These are phyloP conservation scores for Candida pseudofarinosa DNA, from an alignment of 805 yeast species.

Conservation along the genomic window DNA sequence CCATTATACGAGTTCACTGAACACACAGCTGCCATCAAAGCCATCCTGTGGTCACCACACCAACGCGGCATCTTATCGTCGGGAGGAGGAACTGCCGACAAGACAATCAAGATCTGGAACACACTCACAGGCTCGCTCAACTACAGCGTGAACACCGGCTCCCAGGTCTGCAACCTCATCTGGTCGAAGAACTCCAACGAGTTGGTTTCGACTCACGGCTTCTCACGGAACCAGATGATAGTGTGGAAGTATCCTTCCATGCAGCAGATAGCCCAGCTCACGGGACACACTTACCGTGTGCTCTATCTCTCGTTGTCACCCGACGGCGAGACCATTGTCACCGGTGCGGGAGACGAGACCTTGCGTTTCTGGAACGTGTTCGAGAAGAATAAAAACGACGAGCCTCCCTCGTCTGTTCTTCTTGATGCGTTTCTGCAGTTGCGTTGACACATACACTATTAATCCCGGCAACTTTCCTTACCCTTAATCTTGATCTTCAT, in stretches of 20 bases:
- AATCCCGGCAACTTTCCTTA: too few relatives aligned
- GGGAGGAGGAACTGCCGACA: constrained; percentile 97
- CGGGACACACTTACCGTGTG: constrained; percentile 93
- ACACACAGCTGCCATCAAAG: constrained; percentile 94
- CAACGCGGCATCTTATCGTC: constrained; percentile 89
- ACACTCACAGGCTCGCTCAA: constrained; percentile 70
- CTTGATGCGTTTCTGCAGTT: constrained; percentile 73
- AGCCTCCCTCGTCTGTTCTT: constrained; percentile 58
- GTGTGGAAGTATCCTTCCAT: constrained; percentile 92
- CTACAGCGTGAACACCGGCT: constrained; percentile 87
- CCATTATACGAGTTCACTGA: constrained; percentile 76
- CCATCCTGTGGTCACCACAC: constrained; percentile 97
- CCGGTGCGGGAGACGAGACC: constrained; percentile 99
- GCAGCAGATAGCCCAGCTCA: constrained; percentile 89
- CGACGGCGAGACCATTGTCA: constrained; percentile 93
- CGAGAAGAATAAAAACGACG: constrained; percentile 63
- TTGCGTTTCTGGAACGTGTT: constrained; percentile 93
- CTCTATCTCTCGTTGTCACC: constrained; percentile 86
- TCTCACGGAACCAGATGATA: constrained; percentile 81
- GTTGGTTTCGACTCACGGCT: constrained; percentile 92
- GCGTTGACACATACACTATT: constrained; percentile 33
- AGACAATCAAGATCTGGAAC: constrained; percentile 88
- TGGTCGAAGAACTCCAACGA: constrained; percentile 95
- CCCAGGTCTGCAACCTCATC: constrained; percentile 89
- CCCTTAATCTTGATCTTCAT: too few relatives aligned